Conservation (phyloP, 2,329 filamentous ascomycete species). For the Akanthomyces uredinophilus region DNA sequence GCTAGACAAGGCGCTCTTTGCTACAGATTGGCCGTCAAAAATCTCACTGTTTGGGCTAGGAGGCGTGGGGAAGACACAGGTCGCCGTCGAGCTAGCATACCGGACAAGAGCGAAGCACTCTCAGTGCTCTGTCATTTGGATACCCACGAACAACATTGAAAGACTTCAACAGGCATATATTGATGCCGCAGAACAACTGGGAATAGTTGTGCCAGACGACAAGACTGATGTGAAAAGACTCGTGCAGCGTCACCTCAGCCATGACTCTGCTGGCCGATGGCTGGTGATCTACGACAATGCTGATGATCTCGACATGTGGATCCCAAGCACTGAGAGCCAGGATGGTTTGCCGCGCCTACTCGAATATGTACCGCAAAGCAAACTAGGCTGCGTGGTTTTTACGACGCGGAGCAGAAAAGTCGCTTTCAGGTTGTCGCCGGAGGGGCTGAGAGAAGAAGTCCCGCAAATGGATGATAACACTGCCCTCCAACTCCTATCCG, state of each 20-base stretch:
- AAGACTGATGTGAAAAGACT: slow-evolving; percentile 13
- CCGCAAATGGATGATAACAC: slow-evolving; percentile 3
- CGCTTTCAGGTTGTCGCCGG: slow-evolving; percentile 9
- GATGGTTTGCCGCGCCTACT: not conserved
- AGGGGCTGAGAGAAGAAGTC: slow-evolving; percentile 1
- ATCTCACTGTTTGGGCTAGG: slow-evolving; percentile 7
- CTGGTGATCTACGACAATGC: slow-evolving; percentile 15
- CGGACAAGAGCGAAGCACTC: not conserved
- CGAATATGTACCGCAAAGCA: slow-evolving; percentile 13
- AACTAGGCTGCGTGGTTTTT: slow-evolving; percentile 12
- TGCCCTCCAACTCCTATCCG: not conserved
- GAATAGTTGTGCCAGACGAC: not conserved
- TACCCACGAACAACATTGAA: slow-evolving; percentile 11
- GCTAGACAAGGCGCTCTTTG: not conserved
- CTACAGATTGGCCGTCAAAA: not conserved
- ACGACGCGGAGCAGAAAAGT: slow-evolving; percentile 14
- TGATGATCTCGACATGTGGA: slow-evolving; percentile 15
- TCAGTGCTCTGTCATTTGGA: slow-evolving; percentile 12
- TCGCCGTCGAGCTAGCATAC: slow-evolving; percentile 9
- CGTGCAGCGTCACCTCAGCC: slow-evolving; percentile 4
- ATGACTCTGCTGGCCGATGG: slow-evolving; percentile 12
- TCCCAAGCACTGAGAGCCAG: not conserved
- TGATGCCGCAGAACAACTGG: slow-evolving; percentile 6
- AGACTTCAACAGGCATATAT: slow-evolving; percentile 4
- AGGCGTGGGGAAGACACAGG: slow-evolving; percentile 14